These are phyloP conservation scores for Asterella californica DNA, from an alignment of 225 moss, liverwort and hornwort species.

Conservation along the genomic window DNA sequence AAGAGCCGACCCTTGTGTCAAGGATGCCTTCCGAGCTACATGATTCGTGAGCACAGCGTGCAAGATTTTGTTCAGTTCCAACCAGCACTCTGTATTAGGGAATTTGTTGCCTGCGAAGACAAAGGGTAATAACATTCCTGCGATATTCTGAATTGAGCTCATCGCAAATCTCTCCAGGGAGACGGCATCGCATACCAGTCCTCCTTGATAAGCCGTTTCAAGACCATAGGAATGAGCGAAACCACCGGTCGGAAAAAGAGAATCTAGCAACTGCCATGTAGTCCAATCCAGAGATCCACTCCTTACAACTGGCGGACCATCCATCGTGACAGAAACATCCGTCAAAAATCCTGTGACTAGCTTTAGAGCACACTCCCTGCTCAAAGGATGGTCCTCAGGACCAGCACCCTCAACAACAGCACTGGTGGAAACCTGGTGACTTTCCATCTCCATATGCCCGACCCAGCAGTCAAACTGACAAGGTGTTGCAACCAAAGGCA, in stretches of 20 bases:
- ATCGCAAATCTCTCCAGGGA: constrained; percentile 59
- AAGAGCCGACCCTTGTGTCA: constrained; percentile 75
- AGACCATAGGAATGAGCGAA: constrained; percentile 87
- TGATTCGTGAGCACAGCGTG: constrained; percentile 74
- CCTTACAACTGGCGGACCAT: constrained; percentile 3
- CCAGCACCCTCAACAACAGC: neutral
- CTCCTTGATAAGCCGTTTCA: constrained; percentile 68
- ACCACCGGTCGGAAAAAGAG: constrained; percentile 82
- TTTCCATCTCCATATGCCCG: neutral
- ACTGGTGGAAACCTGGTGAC: neutral
- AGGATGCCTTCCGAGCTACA: constrained; percentile 74
- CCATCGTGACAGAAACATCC: constrained; percentile 1
- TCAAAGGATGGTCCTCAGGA: neutral
- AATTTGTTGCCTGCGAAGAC: constrained; percentile 46
- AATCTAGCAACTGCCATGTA: constrained; percentile 79
- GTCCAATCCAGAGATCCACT: constrained; percentile 57
- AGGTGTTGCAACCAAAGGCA: no score
- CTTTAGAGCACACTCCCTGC: constrained; percentile 25
- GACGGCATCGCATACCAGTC: constrained; percentile 53
- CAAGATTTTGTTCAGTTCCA: constrained; percentile 52
- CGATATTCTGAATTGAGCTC: constrained; percentile 64
- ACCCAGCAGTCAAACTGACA: no score
- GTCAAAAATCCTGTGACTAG: constrained; percentile 34
- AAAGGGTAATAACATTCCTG: constrained; percentile 66
- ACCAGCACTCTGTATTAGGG: constrained; percentile 54